Base-by-base conservation (phyloP, 106 monocot genomes). In the Allium sativum region DNA sequence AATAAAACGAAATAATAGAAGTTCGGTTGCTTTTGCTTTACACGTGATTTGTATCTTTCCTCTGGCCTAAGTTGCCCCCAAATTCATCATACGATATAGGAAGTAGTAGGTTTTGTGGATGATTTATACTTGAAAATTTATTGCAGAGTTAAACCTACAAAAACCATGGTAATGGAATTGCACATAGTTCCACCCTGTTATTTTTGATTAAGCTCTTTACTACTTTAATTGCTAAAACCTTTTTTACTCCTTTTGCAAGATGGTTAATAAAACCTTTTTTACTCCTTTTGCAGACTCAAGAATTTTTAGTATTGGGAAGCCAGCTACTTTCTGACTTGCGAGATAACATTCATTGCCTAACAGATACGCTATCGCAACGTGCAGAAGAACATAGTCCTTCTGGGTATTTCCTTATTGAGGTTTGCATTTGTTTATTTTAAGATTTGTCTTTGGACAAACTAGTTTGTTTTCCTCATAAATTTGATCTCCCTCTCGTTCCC, bases 331-430 rank as follows among this genome's bases (percentile, higher is more conserved):
- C 90, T 5, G 87, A 87, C 17, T 78, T 91, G 69, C 87, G 87
- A 52, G 96, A 96, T 67, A 80, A 71, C 44, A 91, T 96, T 18
- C 84, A 84, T 68, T 96, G 91, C 57, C 74, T 82, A 47, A 87
- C 82, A 5, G 87, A 96, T 76, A 77, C 78, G 13, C 60, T 96
- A 43, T 91, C 87, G 96, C 71, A 85, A 54, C 46, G 65, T 19
- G 84, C 90, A 56, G 79, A 61, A 21, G 53, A 82, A 52, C 48
- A 76, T 72, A 84, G 84, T 76, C 79, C 79, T 55, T 91, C 96
- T 47, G 82, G 87, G 65, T 96, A 96, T 78, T 96, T 96, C 68
- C 91, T 91, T 46, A 82, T 96, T 62, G 87, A 96, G 65, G 91
- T 88, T 79, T 70, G n/a, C 1, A 44, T 11, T 57, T 47, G 48